These are phyloP conservation scores for Dactylellina cionopaga DNA, from an alignment of 2,329 filamentous ascomycete genomes.

Conservation along the genomic window DNA sequence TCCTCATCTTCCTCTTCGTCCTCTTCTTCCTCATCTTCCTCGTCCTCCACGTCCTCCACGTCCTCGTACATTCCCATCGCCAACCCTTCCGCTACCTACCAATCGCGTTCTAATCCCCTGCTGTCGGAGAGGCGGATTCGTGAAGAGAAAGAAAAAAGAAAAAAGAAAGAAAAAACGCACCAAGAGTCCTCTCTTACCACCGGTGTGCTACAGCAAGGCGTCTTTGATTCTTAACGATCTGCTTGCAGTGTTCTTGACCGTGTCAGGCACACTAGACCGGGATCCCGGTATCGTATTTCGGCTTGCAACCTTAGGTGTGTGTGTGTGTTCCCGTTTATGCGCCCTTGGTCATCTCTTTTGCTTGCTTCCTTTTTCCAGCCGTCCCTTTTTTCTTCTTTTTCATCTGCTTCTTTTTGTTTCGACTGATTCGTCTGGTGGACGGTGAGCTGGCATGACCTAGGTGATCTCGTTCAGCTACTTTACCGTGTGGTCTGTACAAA, in stretches of 20 bases:
- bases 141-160: too few relatives aligned
- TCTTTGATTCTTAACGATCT: too few relatives aligned
- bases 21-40: background rate
- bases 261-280: constrained; percentile 18
- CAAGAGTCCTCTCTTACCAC: background rate
- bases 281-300: constrained; percentile 40
- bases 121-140: too few relatives aligned
- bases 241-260: constrained; percentile 1
- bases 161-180: background rate
- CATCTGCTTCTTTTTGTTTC: constrained; percentile 9
- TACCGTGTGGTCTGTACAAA: constrained; percentile 27
- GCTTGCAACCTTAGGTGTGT: constrained; percentile 37
- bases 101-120: too few relatives aligned
- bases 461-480: constrained; percentile 28
- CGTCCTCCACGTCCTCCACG: background rate
- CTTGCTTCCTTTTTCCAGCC: constrained; percentile 49
- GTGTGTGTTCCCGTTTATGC: constrained; percentile 48
- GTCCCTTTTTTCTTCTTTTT: constrained; percentile 23
- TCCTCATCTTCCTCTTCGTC: background rate
- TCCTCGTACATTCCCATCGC: background rate
- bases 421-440: constrained; percentile 28
- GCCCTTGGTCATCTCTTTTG: constrained; percentile 29
- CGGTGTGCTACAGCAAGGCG: background rate
- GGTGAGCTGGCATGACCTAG: constrained; percentile 41
- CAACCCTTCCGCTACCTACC: background rate